Base-by-base conservation (phyloP, 768 basidiomycete species). In the Kockovaella imperatae region DNA sequence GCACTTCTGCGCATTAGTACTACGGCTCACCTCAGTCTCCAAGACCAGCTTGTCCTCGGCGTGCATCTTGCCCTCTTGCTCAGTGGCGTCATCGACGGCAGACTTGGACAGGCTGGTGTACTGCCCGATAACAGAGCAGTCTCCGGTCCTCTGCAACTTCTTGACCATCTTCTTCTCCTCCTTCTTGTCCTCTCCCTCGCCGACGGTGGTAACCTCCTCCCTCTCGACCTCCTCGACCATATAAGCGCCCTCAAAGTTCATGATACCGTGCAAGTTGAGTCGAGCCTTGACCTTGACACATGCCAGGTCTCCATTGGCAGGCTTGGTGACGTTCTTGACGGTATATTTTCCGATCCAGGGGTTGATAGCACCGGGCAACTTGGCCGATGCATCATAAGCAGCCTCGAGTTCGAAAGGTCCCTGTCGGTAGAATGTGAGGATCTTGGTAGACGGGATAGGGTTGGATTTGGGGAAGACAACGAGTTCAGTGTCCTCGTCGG, bases 371-470 rank as follows among this genome's bases (percentile, higher is more conserved):
- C 84, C 84, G 7, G 93, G 91, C 26, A 97, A 77, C 14, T 58
- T 50, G 3, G 74, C 60, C 5, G 62, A 53, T 15, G 90, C 80
- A 13, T 81, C 83, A 72, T 97, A 97, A 35, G 74, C 73, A 1
- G 87, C 85, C 72, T 91, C 84, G 64, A 99, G 77, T 36, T 86
- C 84, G 75, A 99, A 99, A 3, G 83, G 71, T 31, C 83, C 82
- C 62, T 82, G 83, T 69, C 93, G 83, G 73, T 88, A 86, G 79
- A 96, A 95, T 4, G 88, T 88, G 59, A 97, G 80, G 55, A 91
- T 81, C 75, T 96, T 96, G 68, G 90, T 93, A 20, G 88, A 91
- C 4, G 95, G 95, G 53, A 93, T 78, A 35, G 73, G 62, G 73
- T 96, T 93, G 45, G 83, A 84, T 35, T 77, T 77, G 43, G 86